These are phyloP conservation scores for Mortierella antarctica DNA, from an alignment of 192 early-diverging fungal species.

Conservation along the genomic window DNA sequence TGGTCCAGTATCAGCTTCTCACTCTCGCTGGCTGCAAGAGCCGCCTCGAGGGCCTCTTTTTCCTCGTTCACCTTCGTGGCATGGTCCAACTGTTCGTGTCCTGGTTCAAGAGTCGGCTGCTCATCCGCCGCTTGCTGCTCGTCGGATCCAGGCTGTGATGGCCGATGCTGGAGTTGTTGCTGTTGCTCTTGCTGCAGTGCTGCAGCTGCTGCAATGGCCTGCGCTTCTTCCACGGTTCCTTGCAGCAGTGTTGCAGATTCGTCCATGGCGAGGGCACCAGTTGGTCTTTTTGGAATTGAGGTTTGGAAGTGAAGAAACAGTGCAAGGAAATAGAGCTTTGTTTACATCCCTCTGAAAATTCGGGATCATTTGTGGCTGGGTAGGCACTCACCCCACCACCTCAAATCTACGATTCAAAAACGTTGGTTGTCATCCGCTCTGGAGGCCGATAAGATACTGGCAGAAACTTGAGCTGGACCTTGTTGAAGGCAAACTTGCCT, in stretches of 20 bases:
- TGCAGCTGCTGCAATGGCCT: conserved; percentile 1
- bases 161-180: not conserved
- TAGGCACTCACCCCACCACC: too few relatives aligned
- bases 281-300: not conserved
- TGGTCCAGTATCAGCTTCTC: conserved; percentile 8
- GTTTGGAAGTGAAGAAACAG: not conserved
- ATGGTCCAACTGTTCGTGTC: conserved; percentile 3
- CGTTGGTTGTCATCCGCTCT: conserved; percentile 19
- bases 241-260: conserved; percentile 10
- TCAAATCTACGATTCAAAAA: conserved; percentile 10
- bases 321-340: not conserved
- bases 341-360: not conserved
- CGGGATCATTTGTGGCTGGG: not conserved
- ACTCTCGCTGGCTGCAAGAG: not conserved
- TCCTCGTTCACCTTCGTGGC: not conserved
- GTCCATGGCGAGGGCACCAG: conserved; percentile 4
- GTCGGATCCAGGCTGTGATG: not conserved
- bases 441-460: conserved; percentile 40
- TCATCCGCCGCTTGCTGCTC: not conserved
- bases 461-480: conserved; percentile 38
- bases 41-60: not conserved
- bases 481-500: conserved; percentile 50
- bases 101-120: not conserved
- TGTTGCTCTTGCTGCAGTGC: conserved; percentile 11
- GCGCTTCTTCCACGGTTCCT: conserved; percentile 3